Evolutionary conservation across 139 green algal species (phyloP), one percentile per base, ranked within the genome.

Genomic region (Chlorella sp.): DNA sequence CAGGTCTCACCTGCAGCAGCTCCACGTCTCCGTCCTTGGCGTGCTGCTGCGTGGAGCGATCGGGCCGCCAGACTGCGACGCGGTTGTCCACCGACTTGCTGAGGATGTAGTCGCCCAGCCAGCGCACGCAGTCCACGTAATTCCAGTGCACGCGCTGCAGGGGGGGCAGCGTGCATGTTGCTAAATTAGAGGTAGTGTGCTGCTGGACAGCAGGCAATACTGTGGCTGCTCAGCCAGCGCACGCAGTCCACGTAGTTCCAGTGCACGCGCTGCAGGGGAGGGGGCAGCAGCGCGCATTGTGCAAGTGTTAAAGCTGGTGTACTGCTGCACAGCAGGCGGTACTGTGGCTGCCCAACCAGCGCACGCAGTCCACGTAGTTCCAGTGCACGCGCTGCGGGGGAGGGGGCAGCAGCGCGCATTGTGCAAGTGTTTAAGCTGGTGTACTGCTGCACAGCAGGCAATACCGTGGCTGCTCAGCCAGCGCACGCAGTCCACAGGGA

Each of bases 121-220:
- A 98, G 18, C 93, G 89, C 48, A 97, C 94, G 86, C 96, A 98
- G 92, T 98, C 96, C 32, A 98, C 95, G 78, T 98, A 98, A 79
- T 96, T 93, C 53, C 88, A 89, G 88, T 98, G 96, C 12, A 97
- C 85, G 90, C 96, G 89, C 84, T 93, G 57, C 64, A 22, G 40
- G n/a, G 68, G 36, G 19, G 30, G 57, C 11, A 40, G 57, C 24
- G 75, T 36, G 75, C 9, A 24, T 9, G 82, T 79, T 9, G 48
- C 9, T 5, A 57, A 5, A 5, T 57, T 9, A 57, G 48, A 57
- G 48, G 5, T 57, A 9, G 9, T 57, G 9, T 57, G 5, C 48
- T 57, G 48, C 9, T 57, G 48, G 7, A 57, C 48, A 57, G 9
- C 48, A 9, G 48, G 48, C 48, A 57, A n/a, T n/a, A n/a, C n/a